Percentiles rank a stretch among this genome's conserved stretches.
Conservation (phyloP, 495 filamentous ascomycete species). For the Letharia lupina region DNA sequence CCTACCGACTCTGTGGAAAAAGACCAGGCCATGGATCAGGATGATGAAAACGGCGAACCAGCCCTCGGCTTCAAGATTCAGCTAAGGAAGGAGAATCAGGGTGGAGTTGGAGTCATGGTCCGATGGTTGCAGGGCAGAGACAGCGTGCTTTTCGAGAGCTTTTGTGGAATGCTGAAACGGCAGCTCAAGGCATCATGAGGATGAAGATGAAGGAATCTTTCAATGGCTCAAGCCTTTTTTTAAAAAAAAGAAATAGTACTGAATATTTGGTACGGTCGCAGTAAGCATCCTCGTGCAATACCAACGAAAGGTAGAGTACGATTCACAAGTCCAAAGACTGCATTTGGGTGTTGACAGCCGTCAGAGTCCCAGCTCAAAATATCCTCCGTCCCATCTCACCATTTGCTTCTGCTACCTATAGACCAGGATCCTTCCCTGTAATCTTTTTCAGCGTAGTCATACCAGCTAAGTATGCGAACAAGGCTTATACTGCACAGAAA, state of each 20-base stretch:
- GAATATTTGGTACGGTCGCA: too few relatives aligned
- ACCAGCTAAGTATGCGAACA: not conserved
- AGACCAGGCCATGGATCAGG: constrained; percentile 21
- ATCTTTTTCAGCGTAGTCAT: not conserved
- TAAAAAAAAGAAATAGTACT: too few relatives aligned
- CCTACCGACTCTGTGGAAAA: constrained; percentile 13
- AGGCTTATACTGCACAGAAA: not conserved
- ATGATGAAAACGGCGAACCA: constrained; percentile 26
- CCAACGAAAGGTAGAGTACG: not conserved
- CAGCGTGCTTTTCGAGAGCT: constrained; percentile 73
- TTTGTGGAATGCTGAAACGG: constrained; percentile 68
- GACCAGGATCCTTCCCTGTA: not conserved
- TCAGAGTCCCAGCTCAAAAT: not conserved
- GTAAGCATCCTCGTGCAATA: not conserved
- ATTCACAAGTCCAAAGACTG: not conserved
- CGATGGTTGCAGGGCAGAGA: constrained; percentile 75
- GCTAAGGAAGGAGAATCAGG: constrained; percentile 26
- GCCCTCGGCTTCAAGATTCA: constrained; percentile 42
- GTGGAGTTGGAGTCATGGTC: constrained; percentile 39
- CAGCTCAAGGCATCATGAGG: constrained; percentile 31
- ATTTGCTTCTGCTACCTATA: not conserved
- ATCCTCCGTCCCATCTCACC: not conserved
- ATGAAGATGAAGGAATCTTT: not conserved
- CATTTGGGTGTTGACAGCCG: not conserved
- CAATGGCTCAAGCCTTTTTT: not conserved